Base-by-base conservation (phyloP, 2,329 filamentous ascomycete genomes). In the Davidsoniella neocaledoniae region DNA sequence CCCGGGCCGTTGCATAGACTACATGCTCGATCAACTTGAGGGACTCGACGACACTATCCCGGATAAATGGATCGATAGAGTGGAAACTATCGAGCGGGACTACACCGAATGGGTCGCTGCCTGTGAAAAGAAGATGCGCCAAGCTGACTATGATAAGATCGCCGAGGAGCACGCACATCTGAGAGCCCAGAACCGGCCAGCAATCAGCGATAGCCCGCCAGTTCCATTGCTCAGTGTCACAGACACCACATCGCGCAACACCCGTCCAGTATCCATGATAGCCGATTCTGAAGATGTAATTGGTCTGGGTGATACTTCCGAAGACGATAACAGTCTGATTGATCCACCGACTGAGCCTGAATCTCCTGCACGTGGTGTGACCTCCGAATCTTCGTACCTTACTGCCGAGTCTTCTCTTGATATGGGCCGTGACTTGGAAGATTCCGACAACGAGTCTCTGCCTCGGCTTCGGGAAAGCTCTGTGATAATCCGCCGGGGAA, bases 1-100 rank as follows among this genome's bases (percentile, higher is more conserved):
- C 36, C 72, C 87, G 0, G 90, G 86, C 0, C 74, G 74, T 44
- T 73, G 79, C 38, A 70, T 96, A 54, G 91, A 98, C 62, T 76
- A 73, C 46, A 86, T 95, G 74, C 72, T 98, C 12, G 88, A 98
- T 63, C 73, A 77, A 29, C 70, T 96, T 2, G 91, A 96, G 63
- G 88, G 86, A 1, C 72, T 79, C 49, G 72, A 82, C 41, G 91
- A 98, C 58, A 86, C 83, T 0, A 68, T 98, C 8, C 91, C 91
- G 0, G 83, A 93, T 39, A 62, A 68, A 25, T 98, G 90, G 91
- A 77, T 96, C 50, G 86, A 94, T 57, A 74, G 80, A 4, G 81
- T 96, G 66, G 91, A 96, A 62, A 65, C 67, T 0, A 69, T 93
- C 4, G 91, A 98, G 62, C 69, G 73, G 9, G 75, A 80, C 26